Evolutionary conservation across 768 basidiomycete genomes (phyloP), one percentile per base, ranked within the genome.

Genomic region (Wakefieldia striispora): DNA sequence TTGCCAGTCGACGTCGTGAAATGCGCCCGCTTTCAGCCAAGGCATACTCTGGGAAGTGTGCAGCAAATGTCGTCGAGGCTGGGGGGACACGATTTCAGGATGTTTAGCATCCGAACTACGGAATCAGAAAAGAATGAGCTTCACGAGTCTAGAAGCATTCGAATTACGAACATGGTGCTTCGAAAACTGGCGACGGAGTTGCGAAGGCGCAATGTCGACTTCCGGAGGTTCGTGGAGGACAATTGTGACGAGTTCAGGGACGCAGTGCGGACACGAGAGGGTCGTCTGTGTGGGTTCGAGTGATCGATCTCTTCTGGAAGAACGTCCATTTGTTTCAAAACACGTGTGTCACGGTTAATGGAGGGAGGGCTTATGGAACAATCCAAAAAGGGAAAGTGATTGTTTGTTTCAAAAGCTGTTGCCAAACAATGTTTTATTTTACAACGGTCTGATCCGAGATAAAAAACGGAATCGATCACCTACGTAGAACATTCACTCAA

Each of bases 11-110:
- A 75, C 76, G 75, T 83, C 45, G 64, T 66, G 13, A 72, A 74
- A 26, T 70, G 75, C 6, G 66, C 74, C 51, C 5, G 53, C 40
- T 29, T 73, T 74, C 13, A 87, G 74, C 86, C 84, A 86, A 40
- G 79, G 75, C 45, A 78, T 77, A 50, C 79, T 80, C 37, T 81
- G 79, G 11, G 75, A 73, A 36, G 73, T 75, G 48, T 86, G 83
- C 8, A 88, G 70, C 47, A 82, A 72, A 59, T 86, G 82, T 48
- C 82, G 73, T 11, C 79, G 81, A n/a, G 86, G 86, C 21, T 81
- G 75, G 2, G 86, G 84, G 0, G 87, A 76, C 38, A 82, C 66
- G 33, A 86, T 85, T 54, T 81, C 72, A 3, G 72, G 62, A 14
- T 56, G 61, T 40, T 72, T 70, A 1, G 62, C 49, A 5, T 64